Percentiles rank a stretch among this genome's conserved stretches.
Conservation (phyloP, 352 stramenopile genomes). For the Globisporangium nunn region DNA sequence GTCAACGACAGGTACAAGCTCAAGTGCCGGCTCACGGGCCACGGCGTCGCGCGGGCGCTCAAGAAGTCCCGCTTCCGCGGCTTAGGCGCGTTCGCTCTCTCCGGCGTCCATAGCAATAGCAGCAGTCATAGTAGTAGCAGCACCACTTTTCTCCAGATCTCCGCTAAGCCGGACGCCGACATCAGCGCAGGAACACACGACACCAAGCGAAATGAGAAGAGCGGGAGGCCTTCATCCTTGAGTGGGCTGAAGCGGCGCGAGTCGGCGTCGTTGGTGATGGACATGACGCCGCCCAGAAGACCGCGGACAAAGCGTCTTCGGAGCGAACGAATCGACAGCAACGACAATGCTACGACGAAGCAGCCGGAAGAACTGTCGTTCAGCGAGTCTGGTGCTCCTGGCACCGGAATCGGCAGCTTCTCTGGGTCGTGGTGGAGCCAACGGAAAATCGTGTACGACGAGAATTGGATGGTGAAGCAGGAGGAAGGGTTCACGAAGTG, state of each 20-base stretch:
- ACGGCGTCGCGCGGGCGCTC: conserved; percentile 15
- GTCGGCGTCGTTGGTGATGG: conserved; percentile 19
- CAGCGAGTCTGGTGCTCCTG: neutral
- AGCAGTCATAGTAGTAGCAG: neutral
- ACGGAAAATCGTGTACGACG: conserved; percentile 57
- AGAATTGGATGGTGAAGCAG: conserved; percentile 78
- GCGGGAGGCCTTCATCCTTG: conserved; percentile 2
- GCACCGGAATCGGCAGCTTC: conserved; percentile 15
- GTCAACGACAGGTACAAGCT: conserved; percentile 58
- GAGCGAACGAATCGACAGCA: conserved; percentile 2
- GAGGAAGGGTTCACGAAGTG: conserved; percentile 78
- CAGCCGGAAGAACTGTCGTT: conserved; percentile 5
- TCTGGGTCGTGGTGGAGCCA: conserved; percentile 69
- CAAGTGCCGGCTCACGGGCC: conserved; percentile 37
- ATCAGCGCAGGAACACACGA: neutral
- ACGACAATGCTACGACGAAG: conserved; percentile 8
- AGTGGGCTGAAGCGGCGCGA: conserved; percentile 24
- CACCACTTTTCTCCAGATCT: conserved; percentile 6
- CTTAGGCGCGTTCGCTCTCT: conserved; percentile 7
- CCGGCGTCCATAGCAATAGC: neutral
- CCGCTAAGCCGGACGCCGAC: neutral
- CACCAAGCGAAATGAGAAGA: neutral
- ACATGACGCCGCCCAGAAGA: conserved; percentile 33
- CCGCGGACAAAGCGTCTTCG: conserved; percentile 18
- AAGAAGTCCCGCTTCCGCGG: conserved; percentile 22